A percentile compares a stretch with the other conserved stretches of the same genome.
Evolutionary conservation across 768 basidiomycete genomes (phyloP).

Genomic region (Lentinula guzmanii): DNA sequence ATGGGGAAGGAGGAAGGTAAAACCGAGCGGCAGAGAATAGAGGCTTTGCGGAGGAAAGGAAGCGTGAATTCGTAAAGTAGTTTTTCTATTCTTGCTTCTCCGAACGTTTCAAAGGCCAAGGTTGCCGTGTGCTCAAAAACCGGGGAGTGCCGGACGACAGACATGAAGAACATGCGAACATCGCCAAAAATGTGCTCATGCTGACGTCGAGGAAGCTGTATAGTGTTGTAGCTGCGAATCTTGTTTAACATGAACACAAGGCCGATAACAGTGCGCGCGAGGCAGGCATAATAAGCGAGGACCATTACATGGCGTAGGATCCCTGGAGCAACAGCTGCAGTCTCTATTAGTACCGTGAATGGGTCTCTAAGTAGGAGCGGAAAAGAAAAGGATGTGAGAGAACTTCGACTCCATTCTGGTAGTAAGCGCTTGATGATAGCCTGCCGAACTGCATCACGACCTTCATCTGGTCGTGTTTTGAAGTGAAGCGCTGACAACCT

Average conservation of each 20-base stretch:
- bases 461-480: conserved; percentile 65
- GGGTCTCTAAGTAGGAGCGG: conserved; percentile 89
- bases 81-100: conserved; percentile 81
- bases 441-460: conserved; percentile 70
- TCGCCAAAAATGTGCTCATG: conserved; percentile 79
- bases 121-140: conserved; percentile 83
- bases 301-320: conserved; percentile 86
- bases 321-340: conserved; percentile 84
- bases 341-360: conserved; percentile 83
- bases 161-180: conserved; percentile 86
- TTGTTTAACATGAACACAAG: conserved; percentile 80
- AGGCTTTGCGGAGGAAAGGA: conserved; percentile 85
- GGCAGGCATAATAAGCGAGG: conserved; percentile 84
- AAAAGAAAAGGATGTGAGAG: conserved; percentile 75
- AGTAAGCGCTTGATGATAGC: conserved; percentile 85
- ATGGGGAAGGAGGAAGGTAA: conserved; percentile 59
- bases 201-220: conserved; percentile 36
- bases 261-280: conserved; percentile 82
- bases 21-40: conserved; percentile 77
- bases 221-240: conserved; percentile 47
- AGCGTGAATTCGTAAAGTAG: conserved; percentile 83
- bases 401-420: conserved; percentile 88
- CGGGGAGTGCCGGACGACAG: conserved; percentile 83
- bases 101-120: conserved; percentile 71
- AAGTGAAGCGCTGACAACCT: conserved; percentile 65